These are phyloP conservation scores for Excoecaria agallocha DNA, from an alignment of 345 rosid genomes.

Conservation along the genomic window DNA sequence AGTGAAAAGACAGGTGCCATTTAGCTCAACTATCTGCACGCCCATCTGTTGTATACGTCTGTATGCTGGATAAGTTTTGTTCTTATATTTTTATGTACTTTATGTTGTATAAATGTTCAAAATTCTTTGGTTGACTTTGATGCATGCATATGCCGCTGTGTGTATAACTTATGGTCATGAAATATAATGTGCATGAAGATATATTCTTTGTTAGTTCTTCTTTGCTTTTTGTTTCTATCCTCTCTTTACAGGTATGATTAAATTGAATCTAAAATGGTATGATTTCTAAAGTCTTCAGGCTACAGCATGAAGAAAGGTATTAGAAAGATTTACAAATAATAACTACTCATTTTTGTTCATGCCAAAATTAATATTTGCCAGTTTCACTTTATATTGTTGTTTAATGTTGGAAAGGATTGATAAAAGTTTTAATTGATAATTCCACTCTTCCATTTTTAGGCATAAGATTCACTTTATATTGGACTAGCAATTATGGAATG, in stretches of 20 bases:
- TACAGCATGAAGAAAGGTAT: conserved; percentile 97
- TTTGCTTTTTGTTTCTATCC: background rate
- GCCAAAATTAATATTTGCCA: background rate
- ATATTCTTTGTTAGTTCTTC: background rate
- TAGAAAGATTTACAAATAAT: background rate
- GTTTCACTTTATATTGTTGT: too few relatives aligned
- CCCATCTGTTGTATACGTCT: background rate
- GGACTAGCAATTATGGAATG: too few relatives aligned
- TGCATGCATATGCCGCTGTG: background rate
- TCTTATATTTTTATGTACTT: background rate
- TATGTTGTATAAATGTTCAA: background rate
- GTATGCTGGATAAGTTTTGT: background rate
- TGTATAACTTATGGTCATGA: background rate
- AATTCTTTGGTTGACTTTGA: background rate
- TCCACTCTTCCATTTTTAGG: too few relatives aligned
- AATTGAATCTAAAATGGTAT: conserved; percentile 81
- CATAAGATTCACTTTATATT: background rate
- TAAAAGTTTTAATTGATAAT: too few relatives aligned
- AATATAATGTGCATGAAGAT: background rate
- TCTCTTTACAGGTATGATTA: conserved; percentile 65
- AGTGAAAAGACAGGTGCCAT: conserved; percentile 87
- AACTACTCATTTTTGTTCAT: background rate
- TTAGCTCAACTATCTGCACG: background rate
- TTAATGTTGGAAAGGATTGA: too few relatives aligned
- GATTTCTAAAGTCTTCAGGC: conserved; percentile 92